A percentile compares a stretch with the other conserved stretches of the same genome.
Evolutionary conservation across 768 basidiomycete genomes (phyloP).

Genomic region (Chalciporus pseudorubinellus): DNA sequence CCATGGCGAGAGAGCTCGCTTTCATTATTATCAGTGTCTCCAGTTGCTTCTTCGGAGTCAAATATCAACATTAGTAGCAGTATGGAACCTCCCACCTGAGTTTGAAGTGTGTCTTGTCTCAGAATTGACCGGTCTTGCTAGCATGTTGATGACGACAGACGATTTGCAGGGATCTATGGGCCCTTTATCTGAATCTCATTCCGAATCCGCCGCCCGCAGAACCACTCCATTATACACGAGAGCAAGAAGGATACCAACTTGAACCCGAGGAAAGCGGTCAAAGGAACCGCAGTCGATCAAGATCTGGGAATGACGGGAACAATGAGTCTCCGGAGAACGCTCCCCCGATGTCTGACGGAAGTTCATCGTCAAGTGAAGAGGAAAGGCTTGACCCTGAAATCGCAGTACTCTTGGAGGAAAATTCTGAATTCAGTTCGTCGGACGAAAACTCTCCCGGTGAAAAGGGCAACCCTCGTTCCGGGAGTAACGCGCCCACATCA

Average conservation of each 20-base stretch:
- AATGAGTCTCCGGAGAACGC: conserved; percentile 8
- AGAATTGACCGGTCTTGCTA: background rate
- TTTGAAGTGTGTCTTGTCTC: conserved; percentile 59
- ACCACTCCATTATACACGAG: conserved; percentile 49
- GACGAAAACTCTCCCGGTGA: conserved; percentile 26
- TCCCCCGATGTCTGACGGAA: conserved; percentile 8
- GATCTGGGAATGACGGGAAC: conserved; percentile 18
- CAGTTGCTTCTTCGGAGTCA: conserved; percentile 83
- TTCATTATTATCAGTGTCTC: conserved; percentile 79
- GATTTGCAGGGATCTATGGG: conserved; percentile 81
- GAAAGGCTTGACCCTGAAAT: conserved; percentile 35
- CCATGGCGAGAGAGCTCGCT: conserved; percentile 75
- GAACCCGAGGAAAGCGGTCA: conserved; percentile 7
- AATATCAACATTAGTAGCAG: conserved; percentile 50
- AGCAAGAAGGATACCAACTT: conserved; percentile 26
- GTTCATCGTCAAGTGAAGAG: conserved; percentile 19
- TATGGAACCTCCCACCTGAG: conserved; percentile 75
- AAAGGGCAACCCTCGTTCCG: conserved; percentile 5
- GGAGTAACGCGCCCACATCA: conserved; percentile 5
- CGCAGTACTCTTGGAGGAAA: conserved; percentile 38
- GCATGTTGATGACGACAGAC: conserved; percentile 40
- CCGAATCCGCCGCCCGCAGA: conserved; percentile 60
- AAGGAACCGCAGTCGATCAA: conserved; percentile 1
- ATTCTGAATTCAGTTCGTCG: conserved; percentile 35
- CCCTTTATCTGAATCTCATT: conserved; percentile 62